Conservation (phyloP, 177 flowering plant genomes). For the Vitis hybrid region DNA sequence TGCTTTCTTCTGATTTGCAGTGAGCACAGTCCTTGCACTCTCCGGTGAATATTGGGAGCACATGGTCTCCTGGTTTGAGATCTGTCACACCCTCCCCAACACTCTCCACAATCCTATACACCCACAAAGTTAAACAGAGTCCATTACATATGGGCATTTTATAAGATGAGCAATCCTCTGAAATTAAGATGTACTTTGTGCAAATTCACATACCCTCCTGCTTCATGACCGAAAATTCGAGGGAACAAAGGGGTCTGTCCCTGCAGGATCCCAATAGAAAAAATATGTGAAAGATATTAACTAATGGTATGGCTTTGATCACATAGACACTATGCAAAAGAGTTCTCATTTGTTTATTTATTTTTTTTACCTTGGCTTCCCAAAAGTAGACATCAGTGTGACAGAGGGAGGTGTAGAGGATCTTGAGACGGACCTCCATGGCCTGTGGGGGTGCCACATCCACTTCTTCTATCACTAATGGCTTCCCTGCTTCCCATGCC, state of each 20-base stretch:
- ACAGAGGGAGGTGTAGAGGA: constrained; percentile 44
- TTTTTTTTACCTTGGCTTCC: constrained; percentile 43
- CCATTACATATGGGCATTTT: neutral
- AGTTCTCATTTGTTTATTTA: too few relatives aligned
- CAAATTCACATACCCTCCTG: constrained; percentile 30
- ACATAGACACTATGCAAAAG: too few relatives aligned
- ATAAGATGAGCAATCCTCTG: too few relatives aligned
- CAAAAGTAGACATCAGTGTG: constrained; percentile 48
- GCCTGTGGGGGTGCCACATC: constrained; percentile 55
- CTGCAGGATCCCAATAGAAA: constrained; percentile 9
- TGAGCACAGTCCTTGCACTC: constrained; percentile 28
- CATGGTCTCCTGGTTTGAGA: constrained; percentile 26
- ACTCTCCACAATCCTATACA: constrained; percentile 24
- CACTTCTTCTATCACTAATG: constrained; percentile 46
- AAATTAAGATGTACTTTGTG: neutral
- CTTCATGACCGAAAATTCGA: constrained; percentile 47
- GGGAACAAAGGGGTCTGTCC: constrained; percentile 40
- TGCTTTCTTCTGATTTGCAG: constrained; percentile 19
- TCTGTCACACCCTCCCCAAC: constrained; percentile 27
- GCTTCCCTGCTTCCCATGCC: constrained; percentile 46
- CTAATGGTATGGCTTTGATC: too few relatives aligned
- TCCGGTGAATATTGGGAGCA: constrained; percentile 29
- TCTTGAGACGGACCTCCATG: constrained; percentile 46
- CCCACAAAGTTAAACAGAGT: too few relatives aligned
- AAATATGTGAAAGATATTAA: too few relatives aligned